A percentile compares a stretch with the other conserved stretches of the same genome.
Evolutionary conservation across 164 flowering plant genomes (phyloP).

Genomic region (Piper betle): DNA sequence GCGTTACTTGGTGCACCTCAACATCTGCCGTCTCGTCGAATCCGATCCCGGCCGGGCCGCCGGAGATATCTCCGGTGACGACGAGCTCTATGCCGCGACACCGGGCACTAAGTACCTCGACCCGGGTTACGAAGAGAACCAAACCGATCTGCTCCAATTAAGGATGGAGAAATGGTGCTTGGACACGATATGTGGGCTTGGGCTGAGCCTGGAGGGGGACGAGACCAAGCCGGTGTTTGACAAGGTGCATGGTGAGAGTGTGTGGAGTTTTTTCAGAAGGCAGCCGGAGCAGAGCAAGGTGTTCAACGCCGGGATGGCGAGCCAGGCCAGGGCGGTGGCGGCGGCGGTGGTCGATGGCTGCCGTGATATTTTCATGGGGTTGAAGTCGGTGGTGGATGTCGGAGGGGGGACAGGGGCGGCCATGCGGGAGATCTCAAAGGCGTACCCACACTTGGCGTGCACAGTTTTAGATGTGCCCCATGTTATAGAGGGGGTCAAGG

Average conservation of each 20-base stretch:
- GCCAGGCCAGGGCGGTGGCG: not conserved
- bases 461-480: slow-evolving; percentile 3
- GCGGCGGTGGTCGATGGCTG: not conserved
- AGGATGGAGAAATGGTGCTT: not conserved
- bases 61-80: not conserved
- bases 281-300: not conserved
- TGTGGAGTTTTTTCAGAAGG: not conserved
- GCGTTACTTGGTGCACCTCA: not conserved
- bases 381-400: slow-evolving; percentile 1
- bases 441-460: slow-evolving; percentile 3
- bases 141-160: not conserved
- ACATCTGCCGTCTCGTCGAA: not conserved
- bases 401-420: slow-evolving; percentile 5
- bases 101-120: slow-evolving; percentile 1
- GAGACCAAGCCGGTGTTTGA: not conserved
- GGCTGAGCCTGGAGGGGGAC: not conserved
- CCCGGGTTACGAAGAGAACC: not conserved
- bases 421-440: not conserved
- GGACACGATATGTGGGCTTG: not conserved
- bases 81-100: not conserved
- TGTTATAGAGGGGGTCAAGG: not conserved
- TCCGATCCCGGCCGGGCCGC: not conserved
- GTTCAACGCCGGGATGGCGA: slow-evolving; percentile 4
- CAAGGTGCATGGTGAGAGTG: not conserved
- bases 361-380: not conserved